Evolutionary conservation across 2,329 filamentous ascomycete genomes (phyloP).

Genomic region (Penicillium sp.): DNA sequence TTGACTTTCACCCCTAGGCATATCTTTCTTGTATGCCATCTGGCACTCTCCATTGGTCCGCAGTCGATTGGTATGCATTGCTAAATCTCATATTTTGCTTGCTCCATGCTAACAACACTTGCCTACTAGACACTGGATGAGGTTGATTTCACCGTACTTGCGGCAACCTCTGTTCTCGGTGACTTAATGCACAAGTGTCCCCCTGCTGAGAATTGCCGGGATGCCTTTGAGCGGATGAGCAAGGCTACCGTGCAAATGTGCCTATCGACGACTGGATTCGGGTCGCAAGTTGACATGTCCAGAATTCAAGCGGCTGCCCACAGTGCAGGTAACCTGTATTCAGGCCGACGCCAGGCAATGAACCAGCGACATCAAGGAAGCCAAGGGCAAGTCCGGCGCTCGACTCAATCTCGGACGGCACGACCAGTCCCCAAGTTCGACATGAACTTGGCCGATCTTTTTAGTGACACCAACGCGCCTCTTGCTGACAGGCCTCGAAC

Average conservation of each 20-base stretch:
- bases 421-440: constrained; percentile 61
- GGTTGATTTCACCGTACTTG: constrained; percentile 94
- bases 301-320: constrained; percentile 28
- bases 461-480: constrained; percentile 50
- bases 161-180: constrained; percentile 87
- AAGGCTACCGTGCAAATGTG: constrained; percentile 97
- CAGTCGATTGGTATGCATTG: constrained; percentile 72
- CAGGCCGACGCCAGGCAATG: constrained; percentile 26
- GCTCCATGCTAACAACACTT: constrained; percentile 16
- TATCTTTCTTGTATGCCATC: constrained; percentile 94
- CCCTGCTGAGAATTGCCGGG: constrained; percentile 88
- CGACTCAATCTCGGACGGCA: constrained; percentile 41
- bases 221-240: constrained; percentile 92
- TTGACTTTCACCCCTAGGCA: constrained; percentile 50
- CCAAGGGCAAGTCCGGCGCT: constrained; percentile 37
- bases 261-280: constrained; percentile 82
- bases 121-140: constrained; percentile 74
- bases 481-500: constrained; percentile 42
- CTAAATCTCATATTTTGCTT: background rate
- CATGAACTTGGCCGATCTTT: constrained; percentile 58
- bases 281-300: constrained; percentile 47
- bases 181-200: constrained; percentile 95
- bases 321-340: constrained; percentile 15
- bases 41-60: constrained; percentile 93
- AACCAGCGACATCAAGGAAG: constrained; percentile 29